Percentiles rank a stretch among this genome's conserved stretches.
Evolutionary conservation across 108 stramenopile species (phyloP).

Genomic region (Seminavis robusta): DNA sequence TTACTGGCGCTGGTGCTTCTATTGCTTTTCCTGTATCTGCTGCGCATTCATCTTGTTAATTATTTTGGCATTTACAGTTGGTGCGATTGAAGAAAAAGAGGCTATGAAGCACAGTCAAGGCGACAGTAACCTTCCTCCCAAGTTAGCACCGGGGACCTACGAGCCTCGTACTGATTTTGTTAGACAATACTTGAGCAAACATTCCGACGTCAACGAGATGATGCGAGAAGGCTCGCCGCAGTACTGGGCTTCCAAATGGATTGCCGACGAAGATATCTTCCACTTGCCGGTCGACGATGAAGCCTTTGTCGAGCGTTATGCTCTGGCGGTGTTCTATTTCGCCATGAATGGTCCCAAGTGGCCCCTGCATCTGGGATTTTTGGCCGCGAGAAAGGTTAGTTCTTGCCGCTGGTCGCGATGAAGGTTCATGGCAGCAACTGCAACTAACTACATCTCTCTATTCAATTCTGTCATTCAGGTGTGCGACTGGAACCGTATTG

Average conservation of each 20-base stretch:
- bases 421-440: constrained; percentile 6
- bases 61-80: too few relatives aligned
- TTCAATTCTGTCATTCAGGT: background rate
- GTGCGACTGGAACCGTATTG: background rate
- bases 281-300: background rate
- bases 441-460: background rate
- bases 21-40: too few relatives aligned
- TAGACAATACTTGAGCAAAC: too few relatives aligned
- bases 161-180: too few relatives aligned
- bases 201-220: too few relatives aligned
- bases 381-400: constrained; percentile 11
- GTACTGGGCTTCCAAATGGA: constrained; percentile 42
- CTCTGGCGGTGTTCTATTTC: constrained; percentile 44
- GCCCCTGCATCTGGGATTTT: constrained; percentile 8
- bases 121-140: too few relatives aligned
- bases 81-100: too few relatives aligned
- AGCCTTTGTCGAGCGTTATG: constrained; percentile 32
- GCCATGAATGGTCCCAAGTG: constrained; percentile 19
- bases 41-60: too few relatives aligned
- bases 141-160: too few relatives aligned
- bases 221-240: constrained; percentile 32
- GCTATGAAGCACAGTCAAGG: too few relatives aligned
- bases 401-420: too few relatives aligned
- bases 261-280: constrained; percentile 18
- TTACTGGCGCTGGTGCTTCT: too few relatives aligned